These are phyloP conservation scores for Claviceps arundinis DNA, from an alignment of 2,329 filamentous ascomycete genomes.

Conservation along the genomic window DNA sequence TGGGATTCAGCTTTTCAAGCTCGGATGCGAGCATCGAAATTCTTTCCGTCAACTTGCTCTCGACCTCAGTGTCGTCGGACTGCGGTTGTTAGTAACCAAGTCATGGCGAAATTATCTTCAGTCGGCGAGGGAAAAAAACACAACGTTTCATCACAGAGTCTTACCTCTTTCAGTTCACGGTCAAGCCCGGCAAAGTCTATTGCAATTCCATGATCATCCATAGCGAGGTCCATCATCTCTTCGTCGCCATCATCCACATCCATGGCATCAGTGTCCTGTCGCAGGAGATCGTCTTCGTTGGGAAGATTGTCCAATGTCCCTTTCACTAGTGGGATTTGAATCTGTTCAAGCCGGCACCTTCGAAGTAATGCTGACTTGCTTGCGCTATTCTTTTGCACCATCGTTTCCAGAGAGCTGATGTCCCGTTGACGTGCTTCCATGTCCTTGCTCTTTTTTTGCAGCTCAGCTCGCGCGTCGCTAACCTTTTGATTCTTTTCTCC, in stretches of 20 bases:
- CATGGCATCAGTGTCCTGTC: constrained; percentile 77
- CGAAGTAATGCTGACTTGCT: constrained; percentile 74
- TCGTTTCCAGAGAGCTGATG: constrained; percentile 67
- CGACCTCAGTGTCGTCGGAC: constrained; percentile 56
- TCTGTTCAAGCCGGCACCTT: constrained; percentile 86
- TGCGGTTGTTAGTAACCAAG: constrained; percentile 33
- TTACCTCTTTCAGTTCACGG: constrained; percentile 66
- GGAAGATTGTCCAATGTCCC: constrained; percentile 77
- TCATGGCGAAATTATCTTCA: neutral
- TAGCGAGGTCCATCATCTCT: constrained; percentile 46
- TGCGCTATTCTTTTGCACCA: constrained; percentile 73
- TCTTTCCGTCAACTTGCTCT: constrained; percentile 64
- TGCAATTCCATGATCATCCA: constrained; percentile 85
- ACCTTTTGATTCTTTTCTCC: constrained; percentile 61
- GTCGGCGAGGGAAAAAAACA: too few relatives aligned
- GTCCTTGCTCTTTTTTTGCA: constrained; percentile 73
- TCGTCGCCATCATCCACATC: constrained; percentile 65
- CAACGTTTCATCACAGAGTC: constrained; percentile 15
- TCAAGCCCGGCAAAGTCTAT: constrained; percentile 74
- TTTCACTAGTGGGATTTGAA: constrained; percentile 64
- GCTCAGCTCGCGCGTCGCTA: constrained; percentile 61
- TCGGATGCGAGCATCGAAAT: constrained; percentile 63
- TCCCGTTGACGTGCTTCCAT: constrained; percentile 62
- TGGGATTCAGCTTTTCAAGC: constrained; percentile 88
- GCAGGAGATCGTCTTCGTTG: constrained; percentile 68